These are phyloP conservation scores for Solanum phureja DNA, from an alignment of 257 asterid genomes.

Conservation along the genomic window DNA sequence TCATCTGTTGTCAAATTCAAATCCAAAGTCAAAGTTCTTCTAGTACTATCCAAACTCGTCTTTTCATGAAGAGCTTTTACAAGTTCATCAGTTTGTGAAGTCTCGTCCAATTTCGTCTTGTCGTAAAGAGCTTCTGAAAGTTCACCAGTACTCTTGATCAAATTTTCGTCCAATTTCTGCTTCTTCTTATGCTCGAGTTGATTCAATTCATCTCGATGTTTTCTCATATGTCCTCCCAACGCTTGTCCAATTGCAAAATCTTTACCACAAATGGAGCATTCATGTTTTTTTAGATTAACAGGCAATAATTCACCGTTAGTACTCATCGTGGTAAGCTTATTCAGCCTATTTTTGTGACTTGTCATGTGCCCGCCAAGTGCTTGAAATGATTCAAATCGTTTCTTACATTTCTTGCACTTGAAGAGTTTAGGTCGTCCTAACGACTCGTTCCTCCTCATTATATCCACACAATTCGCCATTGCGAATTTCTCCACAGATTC, in stretches of 20 bases:
- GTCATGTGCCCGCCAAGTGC: background rate
- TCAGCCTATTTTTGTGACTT: background rate
- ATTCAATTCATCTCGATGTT: background rate
- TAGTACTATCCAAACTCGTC: too few relatives aligned
- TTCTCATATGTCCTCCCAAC: background rate
- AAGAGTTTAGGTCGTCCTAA: background rate
- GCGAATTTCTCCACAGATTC: background rate
- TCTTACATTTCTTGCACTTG: background rate
- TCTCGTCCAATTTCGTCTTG: too few relatives aligned
- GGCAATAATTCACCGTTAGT: background rate
- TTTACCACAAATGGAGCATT: background rate
- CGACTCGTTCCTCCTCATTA: background rate
- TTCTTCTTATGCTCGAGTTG: background rate
- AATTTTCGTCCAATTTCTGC: too few relatives aligned
- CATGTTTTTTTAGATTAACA: background rate
- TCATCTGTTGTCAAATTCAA: background rate
- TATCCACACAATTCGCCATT: background rate
- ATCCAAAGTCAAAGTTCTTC: background rate
- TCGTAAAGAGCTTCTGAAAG: background rate
- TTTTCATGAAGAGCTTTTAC: background rate
- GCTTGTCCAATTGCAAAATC: background rate
- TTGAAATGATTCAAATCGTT: background rate
- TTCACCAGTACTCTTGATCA: background rate
- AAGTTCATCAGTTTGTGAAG: background rate
- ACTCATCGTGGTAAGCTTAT: background rate